phyloP scores from a whole-genome alignment of 345 rosid genomes.

The Acer yangbiense region DNA sequence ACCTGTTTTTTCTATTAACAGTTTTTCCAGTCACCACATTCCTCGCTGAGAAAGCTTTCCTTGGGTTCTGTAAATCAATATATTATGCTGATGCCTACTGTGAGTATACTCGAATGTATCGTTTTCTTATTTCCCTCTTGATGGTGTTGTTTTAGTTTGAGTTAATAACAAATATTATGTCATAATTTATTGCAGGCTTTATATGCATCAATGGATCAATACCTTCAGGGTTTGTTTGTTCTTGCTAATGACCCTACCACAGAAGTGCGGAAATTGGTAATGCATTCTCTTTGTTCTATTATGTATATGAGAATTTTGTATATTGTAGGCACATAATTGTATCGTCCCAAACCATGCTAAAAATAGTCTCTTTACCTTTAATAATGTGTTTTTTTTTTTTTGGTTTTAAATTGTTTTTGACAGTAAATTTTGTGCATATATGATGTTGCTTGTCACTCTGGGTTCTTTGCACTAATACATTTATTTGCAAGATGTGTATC shows the following conservation, averaged over 20 bases:
- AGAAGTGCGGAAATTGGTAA: constrained; percentile 83
- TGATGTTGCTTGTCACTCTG: not conserved
- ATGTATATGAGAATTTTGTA: not conserved
- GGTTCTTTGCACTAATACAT: not conserved
- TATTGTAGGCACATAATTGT: not conserved
- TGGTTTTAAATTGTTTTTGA: not conserved
- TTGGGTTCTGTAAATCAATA: constrained; percentile 85
- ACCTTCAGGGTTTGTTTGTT: constrained; percentile 85
- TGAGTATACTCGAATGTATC: constrained; percentile 45
- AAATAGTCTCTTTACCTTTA: not conserved
- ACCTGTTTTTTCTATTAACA: constrained; percentile 41
- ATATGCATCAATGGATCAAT: constrained; percentile 63
- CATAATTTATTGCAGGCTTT: constrained; percentile 58
- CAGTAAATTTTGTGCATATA: not conserved
- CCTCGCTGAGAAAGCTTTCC: constrained; percentile 81
- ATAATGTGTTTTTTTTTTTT: constrained; percentile 4
- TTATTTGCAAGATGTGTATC: not conserved
- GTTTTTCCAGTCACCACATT: constrained; percentile 91
- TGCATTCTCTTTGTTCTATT: constrained; percentile 19
- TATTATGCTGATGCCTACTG: constrained; percentile 94
- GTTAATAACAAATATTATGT: not conserved
- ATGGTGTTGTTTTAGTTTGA: constrained; percentile 12
- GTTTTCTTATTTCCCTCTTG: not conserved
- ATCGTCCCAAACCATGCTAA: not conserved
- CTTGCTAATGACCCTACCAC: constrained; percentile 80